Evolutionary conservation across 78 protist species (phyloP).

Genomic region (Dictyostelium discoideum): DNA sequence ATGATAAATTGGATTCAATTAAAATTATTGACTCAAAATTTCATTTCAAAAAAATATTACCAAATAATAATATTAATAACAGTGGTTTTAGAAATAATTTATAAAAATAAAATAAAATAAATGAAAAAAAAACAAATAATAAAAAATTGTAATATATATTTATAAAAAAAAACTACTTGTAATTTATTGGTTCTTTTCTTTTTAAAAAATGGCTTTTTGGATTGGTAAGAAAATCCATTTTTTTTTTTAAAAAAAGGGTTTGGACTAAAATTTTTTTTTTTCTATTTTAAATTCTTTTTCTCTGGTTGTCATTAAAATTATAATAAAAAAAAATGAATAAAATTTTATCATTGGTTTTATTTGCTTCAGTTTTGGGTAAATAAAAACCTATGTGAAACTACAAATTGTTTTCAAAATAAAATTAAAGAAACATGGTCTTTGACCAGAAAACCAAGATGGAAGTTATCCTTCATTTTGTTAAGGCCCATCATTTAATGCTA

Average conservation of each 20-base stretch:
- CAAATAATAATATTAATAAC: not conserved
- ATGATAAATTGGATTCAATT: slow-evolving; percentile 12
- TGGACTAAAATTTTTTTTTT: not conserved
- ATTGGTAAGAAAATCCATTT: no score
- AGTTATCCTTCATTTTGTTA: slow-evolving; percentile 38
- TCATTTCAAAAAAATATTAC: not conserved
- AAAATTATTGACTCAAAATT: not conserved
- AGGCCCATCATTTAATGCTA: slow-evolving; percentile 19
- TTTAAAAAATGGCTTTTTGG: not conserved
- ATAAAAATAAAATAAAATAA: not conserved
- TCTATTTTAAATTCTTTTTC: no score
- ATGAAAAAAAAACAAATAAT: not conserved
- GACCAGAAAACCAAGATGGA: slow-evolving; percentile 67
- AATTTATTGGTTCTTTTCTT: not conserved
- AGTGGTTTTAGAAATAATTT: not conserved
- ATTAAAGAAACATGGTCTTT: slow-evolving; percentile 53
- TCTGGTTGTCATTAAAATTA: no score
- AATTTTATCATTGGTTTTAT: not conserved
- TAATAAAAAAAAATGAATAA: not conserved
- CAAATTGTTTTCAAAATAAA: slow-evolving; percentile 12
- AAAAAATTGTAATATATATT: not conserved
- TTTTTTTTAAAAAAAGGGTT: no score
- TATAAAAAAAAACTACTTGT: not conserved
- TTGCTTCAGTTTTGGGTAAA: not conserved
- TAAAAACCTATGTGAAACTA: not conserved